Evolutionary conservation across 768 basidiomycete genomes (phyloP).

Genomic region (Pisolithus orientalis): DNA sequence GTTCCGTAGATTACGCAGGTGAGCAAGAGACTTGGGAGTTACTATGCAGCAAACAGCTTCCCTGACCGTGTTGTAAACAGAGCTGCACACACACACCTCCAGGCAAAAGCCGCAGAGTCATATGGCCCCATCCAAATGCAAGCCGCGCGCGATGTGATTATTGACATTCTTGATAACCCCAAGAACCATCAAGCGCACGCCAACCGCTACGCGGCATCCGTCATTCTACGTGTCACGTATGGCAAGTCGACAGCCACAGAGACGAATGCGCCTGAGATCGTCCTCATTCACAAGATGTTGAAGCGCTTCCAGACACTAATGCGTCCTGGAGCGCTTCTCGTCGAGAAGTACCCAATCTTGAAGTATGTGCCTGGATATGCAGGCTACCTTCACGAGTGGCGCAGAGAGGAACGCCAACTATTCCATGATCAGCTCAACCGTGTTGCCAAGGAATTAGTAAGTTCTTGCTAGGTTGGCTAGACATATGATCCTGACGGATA

Average conservation of each 20-base stretch:
- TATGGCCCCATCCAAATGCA: constrained; percentile 46
- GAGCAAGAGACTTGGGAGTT: constrained; percentile 3
- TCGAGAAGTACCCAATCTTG: constrained; percentile 33
- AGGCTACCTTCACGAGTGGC: constrained; percentile 49
- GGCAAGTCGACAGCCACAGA: constrained; percentile 28
- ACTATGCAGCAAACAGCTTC: background rate
- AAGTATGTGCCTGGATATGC: constrained; percentile 56
- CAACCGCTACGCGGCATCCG: constrained; percentile 35
- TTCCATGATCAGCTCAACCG: constrained; percentile 48
- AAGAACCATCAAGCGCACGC: constrained; percentile 49
- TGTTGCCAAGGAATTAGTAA: constrained; percentile 42
- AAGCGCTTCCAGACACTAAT: constrained; percentile 31
- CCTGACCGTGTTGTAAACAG: constrained; percentile 20
- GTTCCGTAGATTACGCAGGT: constrained; percentile 59
- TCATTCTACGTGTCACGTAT: constrained; percentile 30
- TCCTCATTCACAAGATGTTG: constrained; percentile 28
- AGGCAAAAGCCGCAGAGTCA: constrained; percentile 42
- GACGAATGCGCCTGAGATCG: constrained; percentile 25
- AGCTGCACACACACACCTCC: constrained; percentile 53
- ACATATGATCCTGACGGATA: background rate
- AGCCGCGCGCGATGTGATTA: constrained; percentile 23
- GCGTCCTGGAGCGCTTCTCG: constrained; percentile 29
- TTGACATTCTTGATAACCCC: constrained; percentile 28
- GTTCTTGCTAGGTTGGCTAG: background rate
- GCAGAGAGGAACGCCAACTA: constrained; percentile 47